Evolutionary conservation across 371 early-diverging fungal genomes (phyloP).

Genomic region (Nematocida minor): DNA sequence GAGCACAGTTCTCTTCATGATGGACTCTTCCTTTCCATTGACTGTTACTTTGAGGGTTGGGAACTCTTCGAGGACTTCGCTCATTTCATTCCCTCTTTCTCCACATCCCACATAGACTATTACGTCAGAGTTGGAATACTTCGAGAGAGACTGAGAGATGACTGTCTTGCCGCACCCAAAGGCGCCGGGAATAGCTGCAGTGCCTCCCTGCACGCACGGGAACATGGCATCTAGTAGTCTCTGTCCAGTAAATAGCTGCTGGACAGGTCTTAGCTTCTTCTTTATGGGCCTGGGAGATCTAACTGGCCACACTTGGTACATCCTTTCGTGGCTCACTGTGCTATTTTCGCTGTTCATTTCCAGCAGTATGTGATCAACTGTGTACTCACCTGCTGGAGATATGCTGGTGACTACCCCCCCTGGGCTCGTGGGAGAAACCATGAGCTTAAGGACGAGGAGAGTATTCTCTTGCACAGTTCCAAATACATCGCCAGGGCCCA

Average conservation of each 20-base stretch:
- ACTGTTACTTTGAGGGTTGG: constrained; percentile 67
- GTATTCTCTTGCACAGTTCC: constrained; percentile 91
- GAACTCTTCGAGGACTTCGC: constrained; percentile 99
- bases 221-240: constrained; percentile 96
- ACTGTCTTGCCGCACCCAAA: constrained; percentile 99
- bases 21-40: constrained; percentile 71
- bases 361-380: constrained; percentile 77
- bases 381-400: constrained; percentile 86
- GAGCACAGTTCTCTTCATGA: constrained; percentile 98
- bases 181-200: constrained; percentile 99
- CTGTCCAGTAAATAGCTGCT: constrained; percentile 95
- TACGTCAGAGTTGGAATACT: constrained; percentile 98
- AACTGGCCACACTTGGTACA: constrained; percentile 98
- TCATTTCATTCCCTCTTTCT: constrained; percentile 99
- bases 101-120: constrained; percentile 99
- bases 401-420: constrained; percentile 88
- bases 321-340: constrained; percentile 68
- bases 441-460: constrained; percentile 76
- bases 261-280: constrained; percentile 86
- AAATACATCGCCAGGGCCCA: constrained; percentile 92
- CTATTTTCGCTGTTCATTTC: constrained; percentile 89
- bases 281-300: constrained; percentile 91
- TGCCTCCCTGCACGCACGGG: constrained; percentile 99
- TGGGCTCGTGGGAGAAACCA: constrained; percentile 80
- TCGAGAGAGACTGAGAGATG: constrained; percentile 96